Evolutionary conservation across 2,329 filamentous ascomycete species (phyloP), one percentile per base, ranked within the genome.

Genomic region (Fusarium transvaalense): DNA sequence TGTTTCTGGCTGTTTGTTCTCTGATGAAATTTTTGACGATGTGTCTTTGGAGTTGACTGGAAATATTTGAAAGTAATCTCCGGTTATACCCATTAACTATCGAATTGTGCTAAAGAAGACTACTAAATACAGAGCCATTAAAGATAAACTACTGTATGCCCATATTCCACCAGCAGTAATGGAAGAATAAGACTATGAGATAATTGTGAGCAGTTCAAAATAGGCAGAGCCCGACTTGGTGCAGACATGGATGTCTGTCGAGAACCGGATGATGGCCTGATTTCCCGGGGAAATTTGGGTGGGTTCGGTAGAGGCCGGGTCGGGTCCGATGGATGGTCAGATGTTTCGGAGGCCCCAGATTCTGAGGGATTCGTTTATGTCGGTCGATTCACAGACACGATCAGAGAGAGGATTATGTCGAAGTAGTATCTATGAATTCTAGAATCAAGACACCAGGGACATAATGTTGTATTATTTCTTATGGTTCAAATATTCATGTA

Each of bases 231-330:
- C 27, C 35, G 23, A 10, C 25, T 25, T 32, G n/a, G n/a, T n/a
- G n/a, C n/a, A n/a, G n/a, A n/a, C n/a, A n/a, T 45, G 60, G 3
- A 34, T 35, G 25, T n/a, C n/a, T 43, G 47, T 50, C 39, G 43
- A 60, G 52, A 57, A 46, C 56, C 52, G 56, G 35, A 34, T 10
- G 31, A 66, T 68, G 27, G 52, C 34, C 66, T 68, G 66, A 68
- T 66, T 69, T 52, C 8, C 19, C 56, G 57, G 62, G 10, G 46
- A 19, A 42, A 37, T 50, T 59, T 63, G 25, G 57, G 41, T 39
- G 58, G 64, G 35, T 47, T 68, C 66, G 66, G 66, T 61, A 19
- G 47, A 29, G 62, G 66, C 66, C 66, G 66, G 62, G 51, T 37
- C 62, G 47, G n/a, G n/a, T n/a, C n/a, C n/a, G n/a, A n/a, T n/a